These are phyloP conservation scores for Metschnikowia amazonensis DNA, from an alignment of 805 yeast species.

Conservation along the genomic window DNA sequence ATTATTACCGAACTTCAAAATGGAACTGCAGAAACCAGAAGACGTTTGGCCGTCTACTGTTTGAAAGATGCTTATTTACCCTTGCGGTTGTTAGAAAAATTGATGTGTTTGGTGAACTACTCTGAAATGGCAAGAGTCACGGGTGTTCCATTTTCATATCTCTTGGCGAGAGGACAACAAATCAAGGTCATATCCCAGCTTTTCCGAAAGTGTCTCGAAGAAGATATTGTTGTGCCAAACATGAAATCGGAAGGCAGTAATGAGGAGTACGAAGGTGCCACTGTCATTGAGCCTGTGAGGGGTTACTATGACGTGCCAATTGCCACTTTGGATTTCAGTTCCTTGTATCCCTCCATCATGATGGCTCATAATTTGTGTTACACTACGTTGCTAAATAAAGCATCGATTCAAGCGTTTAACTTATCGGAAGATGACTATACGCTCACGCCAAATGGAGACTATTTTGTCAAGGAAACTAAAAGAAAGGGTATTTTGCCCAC, in stretches of 20 bases:
- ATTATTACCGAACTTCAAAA: constrained; percentile 92
- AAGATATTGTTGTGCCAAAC: constrained; percentile 87
- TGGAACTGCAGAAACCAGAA: constrained; percentile 86
- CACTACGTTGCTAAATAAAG: constrained; percentile 75
- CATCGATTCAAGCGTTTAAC: constrained; percentile 60
- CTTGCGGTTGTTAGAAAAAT: constrained; percentile 77
- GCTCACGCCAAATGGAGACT: constrained; percentile 87
- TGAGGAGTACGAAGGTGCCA: constrained; percentile 98
- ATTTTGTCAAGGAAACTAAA: constrained; percentile 65
- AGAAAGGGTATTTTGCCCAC: constrained; percentile 90
- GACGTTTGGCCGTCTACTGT: constrained; percentile 95
- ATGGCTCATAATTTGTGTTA: constrained; percentile 93
- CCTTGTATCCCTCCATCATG: constrained; percentile 89
- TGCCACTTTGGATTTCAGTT: constrained; percentile 96
- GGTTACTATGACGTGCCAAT: constrained; percentile 97
- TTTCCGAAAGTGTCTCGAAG: constrained; percentile 85
- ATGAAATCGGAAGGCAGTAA: constrained; percentile 73
- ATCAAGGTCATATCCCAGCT: constrained; percentile 95
- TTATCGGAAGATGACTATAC: constrained; percentile 76
- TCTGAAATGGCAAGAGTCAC: constrained; percentile 99
- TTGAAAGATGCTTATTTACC: constrained; percentile 95
- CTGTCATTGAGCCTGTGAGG: constrained; percentile 93
- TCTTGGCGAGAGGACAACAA: constrained; percentile 92
- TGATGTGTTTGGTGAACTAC: constrained; percentile 94
- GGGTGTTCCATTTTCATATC: constrained; percentile 92